A percentile compares a stretch with the other conserved stretches of the same genome.
These are phyloP conservation scores for Globisporangium heterothallicum DNA, from an alignment of 352 stramenopile genomes.

Conservation along the genomic window DNA sequence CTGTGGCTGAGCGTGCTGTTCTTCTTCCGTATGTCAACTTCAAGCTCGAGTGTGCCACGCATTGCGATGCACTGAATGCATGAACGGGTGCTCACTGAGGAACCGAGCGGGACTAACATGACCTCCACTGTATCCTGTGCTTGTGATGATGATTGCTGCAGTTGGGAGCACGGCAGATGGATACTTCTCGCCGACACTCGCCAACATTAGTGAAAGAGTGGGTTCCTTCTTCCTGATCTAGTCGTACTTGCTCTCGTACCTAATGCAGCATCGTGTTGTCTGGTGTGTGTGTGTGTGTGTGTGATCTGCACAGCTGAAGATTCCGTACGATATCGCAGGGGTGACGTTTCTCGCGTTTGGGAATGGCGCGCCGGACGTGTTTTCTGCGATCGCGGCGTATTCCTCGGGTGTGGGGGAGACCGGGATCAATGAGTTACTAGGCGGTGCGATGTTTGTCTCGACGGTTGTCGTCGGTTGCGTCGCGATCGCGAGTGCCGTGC, in stretches of 20 bases:
- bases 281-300: conserved; percentile 1
- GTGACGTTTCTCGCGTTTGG: conserved; percentile 97
- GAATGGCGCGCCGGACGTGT: conserved; percentile 97
- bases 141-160: conserved; percentile 15
- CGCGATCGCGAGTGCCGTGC: conserved; percentile 62
- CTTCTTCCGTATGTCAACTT: conserved; percentile 54
- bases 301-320: conserved; percentile 34
- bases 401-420: conserved; percentile 58
- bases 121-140: neutral
- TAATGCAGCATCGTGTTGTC: neutral
- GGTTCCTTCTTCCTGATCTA: neutral
- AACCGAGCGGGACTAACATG: too few species aligned
- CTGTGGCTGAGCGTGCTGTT: conserved; percentile 75
- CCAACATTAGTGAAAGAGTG: conserved; percentile 93
- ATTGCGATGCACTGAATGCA: too few species aligned
- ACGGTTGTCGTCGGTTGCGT: conserved; percentile 90
- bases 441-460: conserved; percentile 94
- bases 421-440: conserved; percentile 92
- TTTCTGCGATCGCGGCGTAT: conserved; percentile 88
- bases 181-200: conserved; percentile 96
- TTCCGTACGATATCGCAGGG: conserved; percentile 91
- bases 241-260: too few species aligned
- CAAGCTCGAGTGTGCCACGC: too few species aligned
- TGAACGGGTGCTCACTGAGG: too few species aligned
- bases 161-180: conserved; percentile 96